Evolutionary conservation across 129 eudicot species (phyloP).

Genomic region (Artemisia tridentata): DNA sequence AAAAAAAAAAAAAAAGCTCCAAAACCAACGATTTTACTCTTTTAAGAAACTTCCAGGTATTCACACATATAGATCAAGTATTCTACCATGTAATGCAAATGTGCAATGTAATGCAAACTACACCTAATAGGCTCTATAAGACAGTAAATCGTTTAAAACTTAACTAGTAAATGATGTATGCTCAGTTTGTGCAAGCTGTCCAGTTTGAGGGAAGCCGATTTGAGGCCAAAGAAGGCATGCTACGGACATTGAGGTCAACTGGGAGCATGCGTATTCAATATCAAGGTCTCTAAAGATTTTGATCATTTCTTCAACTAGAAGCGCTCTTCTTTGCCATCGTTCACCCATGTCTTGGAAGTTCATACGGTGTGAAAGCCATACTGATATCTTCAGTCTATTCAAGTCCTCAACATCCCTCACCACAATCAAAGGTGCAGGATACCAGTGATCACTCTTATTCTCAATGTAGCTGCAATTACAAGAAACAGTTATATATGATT

Average conservation of each 20-base stretch:
- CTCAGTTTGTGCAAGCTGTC: conserved; percentile 47
- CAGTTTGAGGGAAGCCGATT: conserved; percentile 74
- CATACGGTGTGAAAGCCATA: conserved; percentile 76
- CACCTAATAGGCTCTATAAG: not conserved
- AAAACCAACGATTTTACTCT: not conserved
- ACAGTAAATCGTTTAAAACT: not conserved
- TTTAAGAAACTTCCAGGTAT: not conserved
- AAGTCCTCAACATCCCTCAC: conserved; percentile 71
- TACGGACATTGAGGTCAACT: conserved; percentile 57
- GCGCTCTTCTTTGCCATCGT: conserved; percentile 58
- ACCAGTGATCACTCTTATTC: conserved; percentile 70
- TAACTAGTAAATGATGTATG: not conserved
- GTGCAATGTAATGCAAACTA: no score
- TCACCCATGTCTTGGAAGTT: conserved; percentile 78
- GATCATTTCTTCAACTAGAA: conserved; percentile 69
- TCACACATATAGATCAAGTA: conserved; percentile 14
- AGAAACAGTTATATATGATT: not conserved
- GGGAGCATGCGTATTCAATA: conserved; percentile 77
- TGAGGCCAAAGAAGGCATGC: conserved; percentile 51
- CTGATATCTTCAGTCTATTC: conserved; percentile 61
- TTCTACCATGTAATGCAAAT: conserved; percentile 21
- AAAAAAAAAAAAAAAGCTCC: no score
- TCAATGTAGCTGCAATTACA: conserved; percentile 51
- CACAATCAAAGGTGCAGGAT: conserved; percentile 56
- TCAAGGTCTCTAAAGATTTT: conserved; percentile 61